Percentiles rank a stretch among this genome's conserved stretches.
Conservation (phyloP, 495 filamentous ascomycete genomes). For the Penicillium lividum region DNA sequence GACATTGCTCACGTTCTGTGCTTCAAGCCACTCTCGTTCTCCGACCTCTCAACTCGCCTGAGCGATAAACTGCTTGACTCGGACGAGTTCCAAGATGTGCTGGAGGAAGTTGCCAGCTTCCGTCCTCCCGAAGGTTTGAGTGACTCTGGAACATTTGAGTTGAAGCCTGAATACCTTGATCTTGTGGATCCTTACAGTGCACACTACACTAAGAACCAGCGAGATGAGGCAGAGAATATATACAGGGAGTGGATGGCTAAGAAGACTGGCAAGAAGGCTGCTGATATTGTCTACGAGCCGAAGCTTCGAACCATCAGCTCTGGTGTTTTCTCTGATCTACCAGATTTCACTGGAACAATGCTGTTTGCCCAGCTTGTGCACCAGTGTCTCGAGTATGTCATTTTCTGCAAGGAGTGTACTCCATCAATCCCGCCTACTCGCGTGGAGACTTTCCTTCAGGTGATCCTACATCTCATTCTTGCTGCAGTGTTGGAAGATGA, state of each 20-base stretch:
- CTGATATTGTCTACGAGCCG: constrained; percentile 93
- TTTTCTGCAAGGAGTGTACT: constrained; percentile 63
- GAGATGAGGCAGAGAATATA: constrained; percentile 89
- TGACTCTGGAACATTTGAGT: constrained; percentile 89
- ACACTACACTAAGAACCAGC: constrained; percentile 94
- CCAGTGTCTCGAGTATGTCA: constrained; percentile 77
- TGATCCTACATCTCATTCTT: constrained; percentile 82
- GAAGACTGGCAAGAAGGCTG: constrained; percentile 74
- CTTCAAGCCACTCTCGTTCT: constrained; percentile 93
- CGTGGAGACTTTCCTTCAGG: constrained; percentile 87
- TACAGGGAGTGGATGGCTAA: constrained; percentile 86
- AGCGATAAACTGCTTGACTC: constrained; percentile 55
- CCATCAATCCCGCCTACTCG: constrained; percentile 75
- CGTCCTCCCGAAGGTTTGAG: constrained; percentile 86
- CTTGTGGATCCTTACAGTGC: constrained; percentile 92
- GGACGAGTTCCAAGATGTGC: constrained; percentile 82
- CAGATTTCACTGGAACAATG: constrained; percentile 74
- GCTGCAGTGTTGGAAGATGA: constrained; percentile 82
- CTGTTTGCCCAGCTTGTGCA: constrained; percentile 91
- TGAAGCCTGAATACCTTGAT: constrained; percentile 80
- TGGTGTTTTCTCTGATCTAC: constrained; percentile 73
- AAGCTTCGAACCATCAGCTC: constrained; percentile 74
- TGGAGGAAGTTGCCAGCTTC: constrained; percentile 89
- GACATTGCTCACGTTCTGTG: constrained; percentile 94
- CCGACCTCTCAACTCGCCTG: constrained; percentile 77